These are phyloP conservation scores for Selaginella moellendorffii DNA, from an alignment of 75 land plant species.

Conservation along the genomic window DNA sequence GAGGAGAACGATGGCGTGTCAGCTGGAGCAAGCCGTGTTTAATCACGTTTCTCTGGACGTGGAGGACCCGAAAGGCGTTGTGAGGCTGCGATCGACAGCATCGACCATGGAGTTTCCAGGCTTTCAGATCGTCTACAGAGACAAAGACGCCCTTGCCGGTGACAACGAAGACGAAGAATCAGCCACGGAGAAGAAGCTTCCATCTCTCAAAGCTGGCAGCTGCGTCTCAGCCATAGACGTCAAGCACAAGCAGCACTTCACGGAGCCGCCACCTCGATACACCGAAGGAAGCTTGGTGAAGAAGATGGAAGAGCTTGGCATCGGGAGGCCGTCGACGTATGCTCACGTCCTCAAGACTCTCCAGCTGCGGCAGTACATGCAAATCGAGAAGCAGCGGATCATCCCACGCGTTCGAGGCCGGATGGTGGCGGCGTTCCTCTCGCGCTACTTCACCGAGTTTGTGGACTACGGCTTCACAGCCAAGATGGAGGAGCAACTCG, in stretches of 20 bases:
- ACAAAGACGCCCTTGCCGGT: not conserved
- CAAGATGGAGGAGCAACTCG: conserved; percentile 57
- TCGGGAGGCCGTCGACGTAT: conserved; percentile 99
- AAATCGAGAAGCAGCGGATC: conserved; percentile 40
- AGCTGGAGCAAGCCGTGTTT: conserved; percentile 55
- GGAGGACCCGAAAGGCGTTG: conserved; percentile 20
- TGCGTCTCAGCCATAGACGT: conserved; percentile 30
- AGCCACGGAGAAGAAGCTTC: not conserved
- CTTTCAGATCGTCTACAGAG: conserved; percentile 11
- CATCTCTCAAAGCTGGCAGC: conserved; percentile 30
- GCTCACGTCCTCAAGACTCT: conserved; percentile 71
- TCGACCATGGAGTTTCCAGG: conserved; percentile 57
- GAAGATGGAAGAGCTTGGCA: conserved; percentile 89
- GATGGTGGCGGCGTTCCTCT: conserved; percentile 89
- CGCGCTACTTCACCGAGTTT: conserved; percentile 67
- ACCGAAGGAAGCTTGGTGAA: conserved; percentile 75
- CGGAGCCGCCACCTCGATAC: conserved; percentile 74
- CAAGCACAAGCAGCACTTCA: conserved; percentile 50
- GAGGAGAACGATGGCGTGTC: conserved; percentile 84
- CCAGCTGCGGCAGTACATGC: conserved; percentile 73
- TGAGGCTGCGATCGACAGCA: conserved; percentile 36
- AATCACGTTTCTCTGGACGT: conserved; percentile 48
- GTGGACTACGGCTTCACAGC: conserved; percentile 82
- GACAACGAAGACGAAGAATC: not conserved
- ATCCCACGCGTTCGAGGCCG: conserved; percentile 90